phyloP scores from a whole-genome alignment of 129 eudicot species.

The Escallonia rubra region DNA sequence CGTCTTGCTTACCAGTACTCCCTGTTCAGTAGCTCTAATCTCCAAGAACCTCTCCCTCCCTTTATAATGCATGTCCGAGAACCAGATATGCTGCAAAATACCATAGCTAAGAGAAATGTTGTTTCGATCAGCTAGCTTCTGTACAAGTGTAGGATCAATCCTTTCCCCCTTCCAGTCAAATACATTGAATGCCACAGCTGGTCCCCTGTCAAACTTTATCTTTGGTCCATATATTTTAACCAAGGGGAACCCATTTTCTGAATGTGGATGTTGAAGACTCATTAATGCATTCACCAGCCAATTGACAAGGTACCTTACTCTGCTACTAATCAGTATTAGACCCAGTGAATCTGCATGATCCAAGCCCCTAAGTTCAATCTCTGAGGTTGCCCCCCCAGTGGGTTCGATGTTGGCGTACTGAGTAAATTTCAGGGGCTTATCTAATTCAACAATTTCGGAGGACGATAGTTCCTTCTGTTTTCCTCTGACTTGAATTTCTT shows the following conservation, averaged over 20 bases:
- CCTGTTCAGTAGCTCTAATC: not conserved
- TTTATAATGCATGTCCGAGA: conserved; percentile 14
- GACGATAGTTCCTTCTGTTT: conserved; percentile 10
- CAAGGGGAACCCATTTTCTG: conserved; percentile 23
- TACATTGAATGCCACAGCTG: conserved; percentile 40
- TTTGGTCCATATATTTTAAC: conserved; percentile 41
- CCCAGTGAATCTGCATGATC: conserved; percentile 49
- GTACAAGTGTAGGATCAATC: conserved; percentile 40
- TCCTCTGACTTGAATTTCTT: not conserved
- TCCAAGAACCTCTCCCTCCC: conserved; percentile 19
- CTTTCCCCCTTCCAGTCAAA: conserved; percentile 54
- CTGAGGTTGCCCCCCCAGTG: not conserved
- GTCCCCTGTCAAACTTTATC: conserved; percentile 32
- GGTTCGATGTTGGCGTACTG: not conserved
- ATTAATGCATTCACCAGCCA: conserved; percentile 48
- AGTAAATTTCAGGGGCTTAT: not conserved
- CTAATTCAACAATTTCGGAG: conserved; percentile 9
- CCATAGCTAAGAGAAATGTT: conserved; percentile 28
- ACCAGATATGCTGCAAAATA: conserved; percentile 26
- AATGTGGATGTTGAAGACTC: conserved; percentile 37
- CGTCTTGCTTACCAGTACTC: conserved; percentile 1
- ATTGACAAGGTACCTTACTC: conserved; percentile 33
- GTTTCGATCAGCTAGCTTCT: conserved; percentile 45
- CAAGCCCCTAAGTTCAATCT: conserved; percentile 25
- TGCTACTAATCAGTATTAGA: conserved; percentile 32